These are phyloP conservation scores for Fusarium sp. DNA, from an alignment of 2,329 filamentous ascomycete species.

Conservation along the genomic window DNA sequence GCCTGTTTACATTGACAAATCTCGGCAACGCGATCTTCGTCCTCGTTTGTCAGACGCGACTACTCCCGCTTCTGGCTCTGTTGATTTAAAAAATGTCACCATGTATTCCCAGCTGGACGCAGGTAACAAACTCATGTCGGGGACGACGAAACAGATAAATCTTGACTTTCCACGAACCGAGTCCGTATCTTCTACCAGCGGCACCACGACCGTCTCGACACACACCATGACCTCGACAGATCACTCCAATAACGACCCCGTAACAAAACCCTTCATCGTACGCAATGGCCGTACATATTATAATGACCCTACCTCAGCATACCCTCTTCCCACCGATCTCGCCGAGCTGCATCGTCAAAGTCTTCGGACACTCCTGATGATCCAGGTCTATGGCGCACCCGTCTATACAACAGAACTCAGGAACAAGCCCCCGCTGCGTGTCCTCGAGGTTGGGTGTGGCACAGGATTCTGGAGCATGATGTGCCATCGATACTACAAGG, in stretches of 20 bases:
- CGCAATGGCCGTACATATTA: constrained; percentile 88
- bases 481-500: constrained; percentile 84
- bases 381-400: constrained; percentile 85
- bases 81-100: constrained; percentile 56
- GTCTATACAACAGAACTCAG: constrained; percentile 79
- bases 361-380: constrained; percentile 84
- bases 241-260: constrained; percentile 60
- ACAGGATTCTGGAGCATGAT: constrained; percentile 91
- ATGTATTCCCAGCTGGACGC: constrained; percentile 55
- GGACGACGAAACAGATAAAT: constrained; percentile 54
- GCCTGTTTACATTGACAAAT: constrained; percentile 38
- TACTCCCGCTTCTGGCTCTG: constrained; percentile 29
- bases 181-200: constrained; percentile 64
- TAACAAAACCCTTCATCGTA: constrained; percentile 73
- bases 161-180: constrained; percentile 60
- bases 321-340: constrained; percentile 91
- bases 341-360: constrained; percentile 90
- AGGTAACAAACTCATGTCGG: constrained; percentile 50
- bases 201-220: constrained; percentile 59
- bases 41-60: constrained; percentile 40
- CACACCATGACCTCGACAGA: constrained; percentile 67
- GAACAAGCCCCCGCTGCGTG: constrained; percentile 78
- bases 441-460: constrained; percentile 91
- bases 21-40: constrained; percentile 43
- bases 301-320: constrained; percentile 78